Base-by-base conservation (phyloP, 2,329 filamentous ascomycete species). In the Talaromyces sp. region DNA sequence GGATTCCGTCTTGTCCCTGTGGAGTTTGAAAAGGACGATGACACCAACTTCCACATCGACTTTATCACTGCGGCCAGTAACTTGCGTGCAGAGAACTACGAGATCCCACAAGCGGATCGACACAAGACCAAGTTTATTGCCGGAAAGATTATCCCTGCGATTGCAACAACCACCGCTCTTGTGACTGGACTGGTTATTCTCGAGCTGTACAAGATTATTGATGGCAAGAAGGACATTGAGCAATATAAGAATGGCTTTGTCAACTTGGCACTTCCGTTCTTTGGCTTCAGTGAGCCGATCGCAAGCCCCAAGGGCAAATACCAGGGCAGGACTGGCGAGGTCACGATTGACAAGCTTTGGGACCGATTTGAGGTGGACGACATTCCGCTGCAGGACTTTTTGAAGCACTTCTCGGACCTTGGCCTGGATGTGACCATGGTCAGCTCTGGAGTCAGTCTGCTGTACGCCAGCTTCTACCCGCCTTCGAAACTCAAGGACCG, bases 101-200 rank as follows among this genome's bases (percentile, higher is more conserved):
- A 95, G 77, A 99, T 99, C 68, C 87, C 91, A 71, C 85, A 88
- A 65, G 93, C 95, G 0, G 93, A 99, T 73, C 86, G 92, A 64
- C 95, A 97, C 84, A 96, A 95, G 87, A 99, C 93, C 64, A 99
- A 99, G 82, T 98, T 99, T 78, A 99, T 99, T 73, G 96, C 95
- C 33, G 95, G 95, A 75, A 99, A 99, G 85, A 99, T 99, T 69
- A 99, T 99, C 67, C 95, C 95, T 25, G 95, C 95, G 53, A 99
- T 99, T 76, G 95, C 95, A 52, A 99, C 95, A 3, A 98, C 95
- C 0, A 99, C 95, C 2, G 93, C 95, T 3, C 82, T 99, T 62
- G 93, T 98, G 13, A 99, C 95, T 2, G 95, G 95, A 62, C 83
- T 99, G 53, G 92, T 99, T 58, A 85, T 96, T 17, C 81, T 99